Percentiles rank a stretch among this genome's conserved stretches.
These are phyloP conservation scores for Phyllosticta capitalensis DNA, from an alignment of 2,329 filamentous ascomycete species.

Conservation along the genomic window DNA sequence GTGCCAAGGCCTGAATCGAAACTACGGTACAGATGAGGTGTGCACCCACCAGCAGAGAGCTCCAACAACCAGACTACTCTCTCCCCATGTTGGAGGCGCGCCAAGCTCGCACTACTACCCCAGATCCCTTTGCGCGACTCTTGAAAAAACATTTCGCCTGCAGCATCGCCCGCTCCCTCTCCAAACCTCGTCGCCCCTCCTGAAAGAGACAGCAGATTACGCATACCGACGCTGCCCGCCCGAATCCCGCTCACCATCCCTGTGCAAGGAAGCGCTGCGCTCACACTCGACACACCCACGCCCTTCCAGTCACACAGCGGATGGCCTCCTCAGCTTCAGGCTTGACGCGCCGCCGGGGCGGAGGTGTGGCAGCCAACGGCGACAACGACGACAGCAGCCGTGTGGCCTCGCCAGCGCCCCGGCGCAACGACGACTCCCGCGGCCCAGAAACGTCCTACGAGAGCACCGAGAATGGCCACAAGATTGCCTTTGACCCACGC, in stretches of 20 bases:
- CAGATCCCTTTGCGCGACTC: background rate
- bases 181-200: background rate
- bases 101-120: background rate
- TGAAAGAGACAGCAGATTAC: background rate
- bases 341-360: slow-evolving; percentile 60
- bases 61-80: background rate
- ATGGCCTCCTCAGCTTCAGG: slow-evolving; percentile 64
- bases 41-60: background rate
- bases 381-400: slow-evolving; percentile 56
- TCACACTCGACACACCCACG: slow-evolving; percentile 10
- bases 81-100: background rate
- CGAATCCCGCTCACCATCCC: slow-evolving; percentile 10
- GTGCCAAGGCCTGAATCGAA: background rate
- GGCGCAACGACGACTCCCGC: slow-evolving; percentile 50
- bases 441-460: slow-evolving; percentile 75
- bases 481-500: slow-evolving; percentile 93
- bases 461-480: slow-evolving; percentile 87
- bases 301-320: slow-evolving; percentile 16
- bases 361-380: slow-evolving; percentile 49
- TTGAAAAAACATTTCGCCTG: background rate
- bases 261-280: slow-evolving; percentile 9
- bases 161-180: background rate
- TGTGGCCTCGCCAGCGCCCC: slow-evolving; percentile 55
- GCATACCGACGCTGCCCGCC: background rate
- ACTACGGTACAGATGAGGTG: background rate